These are phyloP conservation scores for Cladobotryum protrusum DNA, from an alignment of 2,329 filamentous ascomycete genomes.

Conservation along the genomic window DNA sequence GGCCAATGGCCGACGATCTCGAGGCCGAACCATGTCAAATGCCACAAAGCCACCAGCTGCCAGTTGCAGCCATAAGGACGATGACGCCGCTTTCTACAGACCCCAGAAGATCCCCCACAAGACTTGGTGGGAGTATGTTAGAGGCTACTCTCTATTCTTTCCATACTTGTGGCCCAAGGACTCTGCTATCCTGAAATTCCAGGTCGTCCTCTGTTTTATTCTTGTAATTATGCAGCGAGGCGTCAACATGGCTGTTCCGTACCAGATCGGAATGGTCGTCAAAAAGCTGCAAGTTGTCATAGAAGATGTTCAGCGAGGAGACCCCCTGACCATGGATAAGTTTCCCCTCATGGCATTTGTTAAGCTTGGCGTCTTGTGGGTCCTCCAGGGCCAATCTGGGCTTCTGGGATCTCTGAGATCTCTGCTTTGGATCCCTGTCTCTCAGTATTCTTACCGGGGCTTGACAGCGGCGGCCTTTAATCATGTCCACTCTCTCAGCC, in stretches of 20 bases:
- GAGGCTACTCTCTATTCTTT: conserved; percentile 89
- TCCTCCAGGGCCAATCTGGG: conserved; percentile 85
- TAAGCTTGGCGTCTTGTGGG: conserved; percentile 59
- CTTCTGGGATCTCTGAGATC: conserved; percentile 76
- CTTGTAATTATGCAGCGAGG: conserved; percentile 74
- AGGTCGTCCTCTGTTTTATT: conserved; percentile 75
- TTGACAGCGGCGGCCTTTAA: conserved; percentile 94
- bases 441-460: conserved; percentile 93
- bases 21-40: conserved; percentile 32
- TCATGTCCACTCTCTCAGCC: conserved; percentile 88
- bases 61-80: conserved; percentile 41
- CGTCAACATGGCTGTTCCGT: conserved; percentile 81
- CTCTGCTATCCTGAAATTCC: conserved; percentile 62
- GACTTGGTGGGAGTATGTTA: conserved; percentile 94
- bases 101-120: conserved; percentile 79
- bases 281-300: conserved; percentile 55
- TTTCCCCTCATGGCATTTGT: conserved; percentile 32
- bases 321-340: conserved; percentile 26
- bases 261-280: conserved; percentile 76
- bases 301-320: conserved; percentile 39
- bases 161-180: conserved; percentile 95
- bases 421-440: conserved; percentile 90
- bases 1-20: conserved; percentile 25
- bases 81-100: conserved; percentile 77
- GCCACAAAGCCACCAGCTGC: conserved; percentile 30